A percentile compares a stretch with the other conserved stretches of the same genome.
Conservation (phyloP, 768 basidiomycete species). For the Lactarius hengduanensis region DNA sequence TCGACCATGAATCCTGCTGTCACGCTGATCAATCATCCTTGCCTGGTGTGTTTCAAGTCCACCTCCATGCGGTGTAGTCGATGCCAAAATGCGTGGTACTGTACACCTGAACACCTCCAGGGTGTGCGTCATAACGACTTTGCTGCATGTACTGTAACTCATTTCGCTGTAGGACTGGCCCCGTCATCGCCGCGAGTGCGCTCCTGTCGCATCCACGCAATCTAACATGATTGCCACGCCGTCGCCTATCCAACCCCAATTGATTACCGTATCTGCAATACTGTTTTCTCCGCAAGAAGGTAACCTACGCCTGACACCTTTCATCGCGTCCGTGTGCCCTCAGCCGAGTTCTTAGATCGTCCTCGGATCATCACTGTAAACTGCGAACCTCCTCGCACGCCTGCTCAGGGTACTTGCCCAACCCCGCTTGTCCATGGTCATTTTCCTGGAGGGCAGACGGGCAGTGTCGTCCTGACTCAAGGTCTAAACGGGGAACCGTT, state of each 20-base stretch:
- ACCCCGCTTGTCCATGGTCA: slow-evolving; percentile 59
- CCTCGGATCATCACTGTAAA: slow-evolving; percentile 68
- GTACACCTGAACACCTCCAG: slow-evolving; percentile 72
- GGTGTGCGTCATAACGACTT: slow-evolving; percentile 44
- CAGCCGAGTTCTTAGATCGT: slow-evolving; percentile 49
- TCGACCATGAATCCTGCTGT: slow-evolving; percentile 21
- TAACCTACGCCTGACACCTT: slow-evolving; percentile 31
- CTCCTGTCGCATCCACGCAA: slow-evolving; percentile 48
- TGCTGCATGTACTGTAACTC: background rate
- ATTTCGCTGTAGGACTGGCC: slow-evolving; percentile 64
- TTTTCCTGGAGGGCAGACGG: slow-evolving; percentile 58
- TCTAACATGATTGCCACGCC: slow-evolving; percentile 74
- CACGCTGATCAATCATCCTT: slow-evolving; percentile 69
- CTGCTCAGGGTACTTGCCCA: slow-evolving; percentile 71
- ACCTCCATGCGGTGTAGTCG: slow-evolving; percentile 90
- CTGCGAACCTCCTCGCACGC: slow-evolving; percentile 69
- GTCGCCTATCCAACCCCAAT: slow-evolving; percentile 66
- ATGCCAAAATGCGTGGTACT: slow-evolving; percentile 81
- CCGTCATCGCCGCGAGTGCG: slow-evolving; percentile 68
- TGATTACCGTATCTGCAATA: slow-evolving; percentile 67
- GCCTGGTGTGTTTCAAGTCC: slow-evolving; percentile 65
- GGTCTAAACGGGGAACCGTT: slow-evolving; percentile 81
- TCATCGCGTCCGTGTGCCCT: slow-evolving; percentile 23
- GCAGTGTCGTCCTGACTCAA: slow-evolving; percentile 73
- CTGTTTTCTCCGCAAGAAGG: slow-evolving; percentile 77